phyloP scores from a whole-genome alignment of 495 filamentous ascomycete species.

The Articulospora tetracladia region DNA sequence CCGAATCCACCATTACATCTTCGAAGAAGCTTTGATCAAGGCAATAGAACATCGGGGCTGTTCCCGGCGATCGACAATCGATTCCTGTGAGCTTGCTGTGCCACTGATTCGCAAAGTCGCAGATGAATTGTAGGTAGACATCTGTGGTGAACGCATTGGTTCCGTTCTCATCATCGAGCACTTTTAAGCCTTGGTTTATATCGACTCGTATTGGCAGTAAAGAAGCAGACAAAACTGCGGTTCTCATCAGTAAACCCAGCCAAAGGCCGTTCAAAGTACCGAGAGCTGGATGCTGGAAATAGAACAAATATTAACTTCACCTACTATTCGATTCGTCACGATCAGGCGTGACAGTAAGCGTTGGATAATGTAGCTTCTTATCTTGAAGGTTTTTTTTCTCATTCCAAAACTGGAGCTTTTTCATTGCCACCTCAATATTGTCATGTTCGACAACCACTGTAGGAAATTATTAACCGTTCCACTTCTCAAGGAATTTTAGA shows the following conservation, averaged over 20 bases:
- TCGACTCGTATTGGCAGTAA: not conserved
- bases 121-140: slow-evolving; percentile 7
- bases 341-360: not conserved
- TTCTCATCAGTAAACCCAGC: not conserved
- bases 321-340: not conserved
- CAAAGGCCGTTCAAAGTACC: too few species aligned
- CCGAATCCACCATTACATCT: not conserved
- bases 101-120: slow-evolving; percentile 12
- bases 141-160: slow-evolving; percentile 1
- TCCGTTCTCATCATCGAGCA: not conserved
- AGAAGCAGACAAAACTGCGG: not conserved
- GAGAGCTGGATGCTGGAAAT: not conserved
- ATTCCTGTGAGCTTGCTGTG: not conserved
- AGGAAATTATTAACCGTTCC: too few species aligned
- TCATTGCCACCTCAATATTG: not conserved
- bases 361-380: not conserved
- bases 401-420: not conserved
- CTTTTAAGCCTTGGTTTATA: slow-evolving; percentile 1
- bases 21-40: slow-evolving; percentile 3
- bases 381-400: not conserved
- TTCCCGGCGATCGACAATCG: slow-evolving; percentile 3
- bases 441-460: not conserved
- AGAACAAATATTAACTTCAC: too few species aligned
- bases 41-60: slow-evolving; percentile 2
- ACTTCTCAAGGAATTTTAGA: too few species aligned